Evolutionary conservation across 163 green algal species (phyloP), one percentile per base, ranked within the genome.

Genomic region (Smithsoniella earleae): DNA sequence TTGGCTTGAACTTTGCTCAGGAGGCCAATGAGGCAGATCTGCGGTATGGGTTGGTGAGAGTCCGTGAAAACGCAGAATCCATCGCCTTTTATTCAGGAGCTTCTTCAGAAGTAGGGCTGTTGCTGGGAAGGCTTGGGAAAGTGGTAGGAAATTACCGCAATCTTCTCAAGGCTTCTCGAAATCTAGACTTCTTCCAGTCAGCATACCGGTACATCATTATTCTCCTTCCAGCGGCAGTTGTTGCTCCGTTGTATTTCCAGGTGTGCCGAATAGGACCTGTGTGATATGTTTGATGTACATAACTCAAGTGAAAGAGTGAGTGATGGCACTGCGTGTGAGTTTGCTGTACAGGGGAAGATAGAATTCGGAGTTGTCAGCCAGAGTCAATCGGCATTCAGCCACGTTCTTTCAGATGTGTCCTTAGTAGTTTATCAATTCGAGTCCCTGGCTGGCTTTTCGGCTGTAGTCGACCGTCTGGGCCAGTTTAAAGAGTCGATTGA

Each of bases 301-400:
- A 66, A 20, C 55, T 66, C 18, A 1, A 66, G 27, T 49, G 20
- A 18, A 66, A 20, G 55, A 0, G 55, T 72, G 30, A 20, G 30
- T 18, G 18, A 54, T 54, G 44, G 44, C 0, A 18, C 44, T 54
- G 44, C 44, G 44, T 18, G 18, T 1, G 44, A 18, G n/a, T n/a
- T n/a, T n/a, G n/a, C n/a, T n/a, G 43, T 43, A 31, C 78, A 83
- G 66, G 92, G 92, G 49, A 88, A 97, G 79, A 97, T 98, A 64
- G 93, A 97, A 76, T 96, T 98, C 85, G 93, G 93, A 18, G 91
- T 98, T 27, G 91, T 98, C 82, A 98, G 94, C 74, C 93, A 98
- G 84, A 92, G 82, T 76, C 86, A 87, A 36, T 95, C 86, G 4
- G 93, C 93, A 1, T 98, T 98, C 87, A 96, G 90, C 78, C 93